Evolutionary conservation across 108 stramenopile species (phyloP), one percentile per base, ranked within the genome.

Genomic region (Pseudonitzschia multiseries): DNA sequence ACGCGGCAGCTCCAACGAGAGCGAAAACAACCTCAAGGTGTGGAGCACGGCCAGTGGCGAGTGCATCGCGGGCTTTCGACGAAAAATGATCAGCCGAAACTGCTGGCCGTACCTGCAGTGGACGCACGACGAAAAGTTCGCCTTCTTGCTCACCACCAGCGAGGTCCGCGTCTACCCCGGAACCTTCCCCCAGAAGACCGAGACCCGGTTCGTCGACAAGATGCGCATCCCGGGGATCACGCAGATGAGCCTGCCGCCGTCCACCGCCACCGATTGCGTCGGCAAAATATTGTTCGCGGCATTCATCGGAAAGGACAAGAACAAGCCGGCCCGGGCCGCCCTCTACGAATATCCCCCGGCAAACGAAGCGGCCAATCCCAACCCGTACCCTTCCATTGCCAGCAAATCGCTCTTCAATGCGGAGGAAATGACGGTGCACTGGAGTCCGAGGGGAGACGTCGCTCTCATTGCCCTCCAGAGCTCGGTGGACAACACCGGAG

Each of bases 21-120:
- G 69, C 26, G 85, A 81, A 43, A 63, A 57, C 42, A 95, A 97
- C 74, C 80, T 97, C 36, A 89, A 93, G 82, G 84, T 94, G 22
- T 97, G 94, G 94, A 64, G 71, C 28, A 73, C 84, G 2, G 43
- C 40, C 2, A 69, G 68, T 15, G 96, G 92, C 48, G 68, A 46
- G 28, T 71, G 84, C 26, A 42, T 93, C 6, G 79, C 73, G 20
- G 83, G 90, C 18, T 90, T 96, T 40, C 70, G 68, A n/a, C 84
- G 85, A 53, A 92, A 91, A 72, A 52, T 46, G 20, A 71, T 93
- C 59, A 88, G 81, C 54, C 80, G 88, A 41, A 82, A 85, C 29
- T 70, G 86, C 9, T 93, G 96, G 94, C 91, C 91, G 0, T 84
- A 89, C 57, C 29, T 98, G 31, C 93, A 97, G 68, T 98, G 93